A percentile compares a stretch with the other conserved stretches of the same genome.
Conservation (phyloP, 129 eudicot species). For the Escallonia herrerae region DNA sequence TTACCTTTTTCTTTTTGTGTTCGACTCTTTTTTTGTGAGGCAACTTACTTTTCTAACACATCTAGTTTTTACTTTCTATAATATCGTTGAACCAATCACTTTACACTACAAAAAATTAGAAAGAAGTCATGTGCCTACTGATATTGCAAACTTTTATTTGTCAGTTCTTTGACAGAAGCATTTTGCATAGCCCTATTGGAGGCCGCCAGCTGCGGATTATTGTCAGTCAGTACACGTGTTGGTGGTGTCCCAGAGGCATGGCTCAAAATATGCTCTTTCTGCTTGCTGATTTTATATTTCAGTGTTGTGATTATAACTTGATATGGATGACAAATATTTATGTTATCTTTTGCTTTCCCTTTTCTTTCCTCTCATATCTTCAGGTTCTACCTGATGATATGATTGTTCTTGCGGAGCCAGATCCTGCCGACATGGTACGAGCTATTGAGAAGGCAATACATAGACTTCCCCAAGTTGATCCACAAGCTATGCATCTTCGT, state of each 20-base stretch:
- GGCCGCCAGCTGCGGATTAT: conserved; percentile 96
- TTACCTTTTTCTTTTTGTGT: no score
- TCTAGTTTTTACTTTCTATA: no score
- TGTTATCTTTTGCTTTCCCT: conserved; percentile 3
- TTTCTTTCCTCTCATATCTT: neutral
- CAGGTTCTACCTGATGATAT: conserved; percentile 98
- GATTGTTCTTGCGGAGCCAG: conserved; percentile 95
- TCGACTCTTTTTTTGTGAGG: no score
- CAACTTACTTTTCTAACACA: no score
- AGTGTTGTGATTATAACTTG: no score
- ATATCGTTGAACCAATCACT: no score
- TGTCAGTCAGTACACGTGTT: conserved; percentile 94
- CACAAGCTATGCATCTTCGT: conserved; percentile 86
- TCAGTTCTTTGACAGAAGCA: conserved; percentile 94
- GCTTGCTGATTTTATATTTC: conserved; percentile 7
- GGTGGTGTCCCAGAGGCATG: conserved; percentile 99
- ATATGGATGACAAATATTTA: neutral
- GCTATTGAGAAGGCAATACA: conserved; percentile 76
- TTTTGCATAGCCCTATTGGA: conserved; percentile 97
- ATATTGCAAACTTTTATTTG: neutral
- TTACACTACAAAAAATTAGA: no score
- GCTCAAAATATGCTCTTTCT: conserved; percentile 2
- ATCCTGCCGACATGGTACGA: conserved; percentile 83
- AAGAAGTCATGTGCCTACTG: no score
- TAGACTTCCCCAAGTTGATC: conserved; percentile 88